phyloP scores from a whole-genome alignment of 192 early-diverging fungal genomes.

The Irineochytrium annulatum region DNA sequence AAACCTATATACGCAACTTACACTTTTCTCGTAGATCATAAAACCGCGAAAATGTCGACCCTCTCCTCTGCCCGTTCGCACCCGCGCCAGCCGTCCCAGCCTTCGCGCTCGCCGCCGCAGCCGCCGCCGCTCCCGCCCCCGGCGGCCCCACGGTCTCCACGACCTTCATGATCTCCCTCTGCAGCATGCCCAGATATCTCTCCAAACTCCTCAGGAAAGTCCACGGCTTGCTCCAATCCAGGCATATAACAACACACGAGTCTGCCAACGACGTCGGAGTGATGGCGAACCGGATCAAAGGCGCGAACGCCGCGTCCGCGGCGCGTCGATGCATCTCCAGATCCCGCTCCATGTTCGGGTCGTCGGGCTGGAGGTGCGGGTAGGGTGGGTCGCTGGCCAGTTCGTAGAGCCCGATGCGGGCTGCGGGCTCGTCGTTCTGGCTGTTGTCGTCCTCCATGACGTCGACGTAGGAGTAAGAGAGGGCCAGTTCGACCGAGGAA shows the following conservation, averaged over 20 bases:
- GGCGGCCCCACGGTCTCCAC: no score
- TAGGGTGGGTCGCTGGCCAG: slow-evolving; percentile 45
- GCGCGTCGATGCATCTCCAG: slow-evolving; percentile 61
- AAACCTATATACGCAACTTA: no score
- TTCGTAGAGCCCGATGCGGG: slow-evolving; percentile 57
- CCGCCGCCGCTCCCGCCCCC: no score
- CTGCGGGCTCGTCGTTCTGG: slow-evolving; percentile 50
- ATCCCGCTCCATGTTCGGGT: no score
- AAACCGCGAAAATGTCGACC: no score
- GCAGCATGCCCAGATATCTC: slow-evolving; percentile 72
- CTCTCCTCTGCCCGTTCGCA: no score
- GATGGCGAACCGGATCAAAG: slow-evolving; percentile 69
- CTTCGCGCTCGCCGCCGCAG: no score
- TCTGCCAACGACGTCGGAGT: slow-evolving; percentile 59
- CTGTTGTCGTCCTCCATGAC: slow-evolving; percentile 85
- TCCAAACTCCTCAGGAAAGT: slow-evolving; percentile 74
- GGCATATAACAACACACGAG: slow-evolving; percentile 67
- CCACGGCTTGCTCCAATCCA: slow-evolving; percentile 93
- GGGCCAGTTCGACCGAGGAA: slow-evolving; percentile 68
- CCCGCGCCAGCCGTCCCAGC: no score
- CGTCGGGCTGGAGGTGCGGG: not conserved
- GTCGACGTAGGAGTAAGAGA: slow-evolving; percentile 79
- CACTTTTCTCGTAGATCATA: no score
- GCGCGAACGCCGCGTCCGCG: slow-evolving; percentile 65
- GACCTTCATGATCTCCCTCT: slow-evolving; percentile 44